These are phyloP conservation scores for Umbelopsis sp. DNA, from an alignment of 192 early-diverging fungal species.

Conservation along the genomic window DNA sequence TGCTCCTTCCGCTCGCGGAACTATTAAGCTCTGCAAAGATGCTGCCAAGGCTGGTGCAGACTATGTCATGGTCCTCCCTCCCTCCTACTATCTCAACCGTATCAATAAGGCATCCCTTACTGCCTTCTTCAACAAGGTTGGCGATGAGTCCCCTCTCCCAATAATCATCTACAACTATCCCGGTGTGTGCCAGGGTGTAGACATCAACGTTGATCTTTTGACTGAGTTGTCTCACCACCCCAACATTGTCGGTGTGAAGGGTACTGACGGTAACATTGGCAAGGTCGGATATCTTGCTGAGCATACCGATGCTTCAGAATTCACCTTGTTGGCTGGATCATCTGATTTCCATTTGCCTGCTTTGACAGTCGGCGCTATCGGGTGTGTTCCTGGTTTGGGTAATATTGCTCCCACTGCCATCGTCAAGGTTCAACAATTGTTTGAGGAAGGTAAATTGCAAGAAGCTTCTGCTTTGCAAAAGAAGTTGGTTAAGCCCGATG, in stretches of 20 bases:
- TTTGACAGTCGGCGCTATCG: slow-evolving; percentile 36
- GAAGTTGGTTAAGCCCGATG: slow-evolving; percentile 34
- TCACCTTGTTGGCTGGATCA: slow-evolving; percentile 43
- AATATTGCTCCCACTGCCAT: slow-evolving; percentile 30
- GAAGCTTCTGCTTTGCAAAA: slow-evolving; percentile 37
- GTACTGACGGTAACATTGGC: slow-evolving; percentile 44
- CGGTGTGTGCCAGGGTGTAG: slow-evolving; percentile 42
- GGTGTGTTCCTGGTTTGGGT: slow-evolving; percentile 35
- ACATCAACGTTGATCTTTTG: slow-evolving; percentile 26
- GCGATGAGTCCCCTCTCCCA: slow-evolving; percentile 40
- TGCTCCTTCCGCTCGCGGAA: slow-evolving; percentile 28
- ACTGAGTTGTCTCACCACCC: slow-evolving; percentile 27
- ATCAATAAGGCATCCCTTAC: slow-evolving; percentile 24
- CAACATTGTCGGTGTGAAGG: slow-evolving; percentile 44
- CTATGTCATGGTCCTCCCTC: slow-evolving; percentile 35
- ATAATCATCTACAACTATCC: slow-evolving; percentile 47
- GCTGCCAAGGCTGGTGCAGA: slow-evolving; percentile 35
- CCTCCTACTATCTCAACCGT: slow-evolving; percentile 36
- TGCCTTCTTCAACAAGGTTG: slow-evolving; percentile 30
- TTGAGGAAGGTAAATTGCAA: slow-evolving; percentile 28
- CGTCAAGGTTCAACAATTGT: slow-evolving; percentile 30
- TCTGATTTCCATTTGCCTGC: slow-evolving; percentile 39
- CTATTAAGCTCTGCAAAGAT: slow-evolving; percentile 30
- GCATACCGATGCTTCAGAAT: slow-evolving; percentile 34
- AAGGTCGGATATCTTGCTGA: slow-evolving; percentile 39